Evolutionary conservation across 768 basidiomycete genomes (phyloP), one percentile per base, ranked within the genome.

Genomic region (Pleurotus platypus): DNA sequence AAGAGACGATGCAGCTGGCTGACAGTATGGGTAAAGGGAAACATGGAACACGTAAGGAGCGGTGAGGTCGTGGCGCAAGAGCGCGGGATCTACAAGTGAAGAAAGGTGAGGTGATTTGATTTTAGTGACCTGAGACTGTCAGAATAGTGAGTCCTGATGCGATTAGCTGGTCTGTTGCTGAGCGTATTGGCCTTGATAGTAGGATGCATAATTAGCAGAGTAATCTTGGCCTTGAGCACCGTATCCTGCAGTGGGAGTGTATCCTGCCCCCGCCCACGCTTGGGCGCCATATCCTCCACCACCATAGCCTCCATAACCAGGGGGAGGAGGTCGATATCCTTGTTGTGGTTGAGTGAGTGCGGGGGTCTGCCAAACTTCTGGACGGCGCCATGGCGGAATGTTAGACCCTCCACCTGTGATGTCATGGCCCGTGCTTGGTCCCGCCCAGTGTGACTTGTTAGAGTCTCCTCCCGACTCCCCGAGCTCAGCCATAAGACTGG

Each of bases 401-500:
- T 87, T 91, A 49, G 89, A 85, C 56, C 90, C 89, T 62, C 86
- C 87, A 65, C 82, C 82, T 26, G 85, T 83, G 60, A 86, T 86
- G 61, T 87, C 82, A 73, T 88, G 87, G 27, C 80, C 78, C 65
- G 72, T 73, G 61, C 67, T 71, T 5, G 78, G 76, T 54, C 73
- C 76, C 49, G 78, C 75, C 83, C 81, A 84, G 13, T 78, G 68
- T 30, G 78, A 75, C 64, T 80, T 83, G 59, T 72, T 73, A 43
- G 76, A 70, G 66, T 86, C 89, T 53, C 75, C 78, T 38, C 76
- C 75, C 50, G 78, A 70, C 75, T 99, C 97, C 54, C 97, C 97
- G 38, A 99, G 83, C 76, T 99, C 97, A 49, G 92, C 94, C 96
- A 99, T 96, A 61, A 99, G 75, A 64, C 84, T 94, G 40, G 94